phyloP scores from a whole-genome alignment of 148 eudicot genomes.

The Rhododendron ovatum region DNA sequence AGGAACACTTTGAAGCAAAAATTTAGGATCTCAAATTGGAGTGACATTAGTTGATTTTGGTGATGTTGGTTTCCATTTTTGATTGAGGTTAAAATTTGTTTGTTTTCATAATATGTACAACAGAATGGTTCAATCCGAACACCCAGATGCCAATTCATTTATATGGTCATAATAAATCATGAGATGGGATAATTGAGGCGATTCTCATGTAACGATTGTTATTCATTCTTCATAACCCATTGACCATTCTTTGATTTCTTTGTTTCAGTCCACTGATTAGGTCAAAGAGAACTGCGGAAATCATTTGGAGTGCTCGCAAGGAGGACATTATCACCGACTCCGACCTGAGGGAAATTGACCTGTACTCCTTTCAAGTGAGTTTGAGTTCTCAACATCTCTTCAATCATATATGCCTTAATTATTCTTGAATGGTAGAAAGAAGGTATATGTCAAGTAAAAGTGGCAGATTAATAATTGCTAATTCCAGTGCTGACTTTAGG shows the following conservation, averaged over 20 bases:
- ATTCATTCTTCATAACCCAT: neutral
- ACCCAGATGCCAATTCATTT: neutral
- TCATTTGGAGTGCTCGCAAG: constrained; percentile 76
- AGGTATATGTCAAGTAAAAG: neutral
- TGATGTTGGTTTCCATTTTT: neutral
- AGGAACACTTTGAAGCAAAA: neutral
- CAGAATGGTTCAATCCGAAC: neutral
- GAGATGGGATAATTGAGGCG: neutral
- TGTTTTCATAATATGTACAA: neutral
- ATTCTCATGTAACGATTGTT: neutral
- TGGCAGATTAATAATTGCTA: constrained; percentile 12
- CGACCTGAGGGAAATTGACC: constrained; percentile 69
- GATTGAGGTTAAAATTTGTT: neutral
- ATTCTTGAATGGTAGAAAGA: neutral
- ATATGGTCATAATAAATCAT: neutral
- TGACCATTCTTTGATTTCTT: neutral
- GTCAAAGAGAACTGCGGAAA: constrained; percentile 91
- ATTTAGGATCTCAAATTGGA: neutral
- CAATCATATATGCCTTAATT: neutral
- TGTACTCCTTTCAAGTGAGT: constrained; percentile 29
- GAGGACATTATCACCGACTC: constrained; percentile 66
- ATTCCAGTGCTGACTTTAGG: constrained; percentile 45
- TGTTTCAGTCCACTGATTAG: constrained; percentile 71
- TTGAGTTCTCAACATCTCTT: neutral
- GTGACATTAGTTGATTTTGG: neutral